A percentile compares a stretch with the other conserved stretches of the same genome.
Evolutionary conservation across 306 rosid species (phyloP).

Genomic region (Glycine soja): DNA sequence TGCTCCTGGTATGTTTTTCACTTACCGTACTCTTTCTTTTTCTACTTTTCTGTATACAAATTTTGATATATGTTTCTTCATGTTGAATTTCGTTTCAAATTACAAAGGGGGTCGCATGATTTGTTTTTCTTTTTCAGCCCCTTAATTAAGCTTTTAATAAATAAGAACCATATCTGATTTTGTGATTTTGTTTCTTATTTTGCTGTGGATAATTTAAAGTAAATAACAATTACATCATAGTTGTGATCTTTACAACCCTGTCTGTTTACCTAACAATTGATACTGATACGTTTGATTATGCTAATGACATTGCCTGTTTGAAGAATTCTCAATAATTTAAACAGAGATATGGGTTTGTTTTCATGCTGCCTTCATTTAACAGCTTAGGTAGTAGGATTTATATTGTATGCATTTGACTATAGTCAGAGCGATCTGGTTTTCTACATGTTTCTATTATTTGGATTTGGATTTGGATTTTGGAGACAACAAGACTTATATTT

Average conservation of each 20-base stretch:
- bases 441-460: not conserved
- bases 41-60: not conserved
- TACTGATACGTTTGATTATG: not conserved
- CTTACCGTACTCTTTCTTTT: not conserved
- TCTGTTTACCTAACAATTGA: slow-evolving; percentile 8
- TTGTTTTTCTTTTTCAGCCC: not conserved
- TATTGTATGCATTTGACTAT: not conserved
- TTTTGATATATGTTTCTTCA: not conserved
- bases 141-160: slow-evolving; percentile 2
- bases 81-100: not conserved
- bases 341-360: not conserved
- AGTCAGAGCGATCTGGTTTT: not conserved
- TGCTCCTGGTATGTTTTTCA: slow-evolving; percentile 74
- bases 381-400: not conserved
- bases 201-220: not conserved
- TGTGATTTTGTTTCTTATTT: not conserved
- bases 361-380: slow-evolving; percentile 7
- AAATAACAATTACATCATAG: not conserved
- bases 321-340: not conserved
- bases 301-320: not conserved
- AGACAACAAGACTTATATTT: not conserved
- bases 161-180: slow-evolving; percentile 8
- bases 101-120: not conserved
- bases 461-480: not conserved
- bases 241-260: not conserved